A percentile compares a stretch with the other conserved stretches of the same genome.
phyloP scores from a whole-genome alignment of 2,329 filamentous ascomycete genomes.

The Epichloe elymi region DNA sequence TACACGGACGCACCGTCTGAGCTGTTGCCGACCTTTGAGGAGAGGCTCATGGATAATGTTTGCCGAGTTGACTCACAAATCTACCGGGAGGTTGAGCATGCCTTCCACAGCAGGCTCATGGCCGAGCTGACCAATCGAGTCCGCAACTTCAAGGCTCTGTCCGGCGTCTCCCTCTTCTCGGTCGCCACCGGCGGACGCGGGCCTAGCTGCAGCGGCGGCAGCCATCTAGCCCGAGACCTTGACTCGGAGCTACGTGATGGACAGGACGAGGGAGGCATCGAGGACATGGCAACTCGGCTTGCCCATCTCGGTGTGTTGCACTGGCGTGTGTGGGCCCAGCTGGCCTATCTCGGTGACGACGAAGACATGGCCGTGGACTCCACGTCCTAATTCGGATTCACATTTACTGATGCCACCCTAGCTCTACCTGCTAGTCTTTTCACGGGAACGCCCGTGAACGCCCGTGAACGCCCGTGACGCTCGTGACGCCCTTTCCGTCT shows the following conservation, averaged over 20 bases:
- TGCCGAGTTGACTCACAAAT: conserved; percentile 28
- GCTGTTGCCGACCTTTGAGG: conserved; percentile 34
- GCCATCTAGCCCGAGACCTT: conserved; percentile 20
- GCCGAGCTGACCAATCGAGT: conserved; percentile 35
- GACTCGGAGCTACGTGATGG: conserved; percentile 26
- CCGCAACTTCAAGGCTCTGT: conserved; percentile 37
- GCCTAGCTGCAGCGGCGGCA: conserved; percentile 22
- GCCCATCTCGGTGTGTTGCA: conserved; percentile 77
- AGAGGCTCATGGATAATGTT: conserved; percentile 32
- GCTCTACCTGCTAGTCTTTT: too few species aligned
- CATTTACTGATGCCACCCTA: not conserved
- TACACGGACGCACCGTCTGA: conserved; percentile 36
- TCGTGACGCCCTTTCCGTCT: too few species aligned
- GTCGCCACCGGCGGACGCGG: conserved; percentile 39
- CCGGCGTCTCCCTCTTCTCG: conserved; percentile 40
- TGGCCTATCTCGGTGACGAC: conserved; percentile 48
- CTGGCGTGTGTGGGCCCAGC: conserved; percentile 75
- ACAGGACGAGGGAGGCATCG: conserved; percentile 40
- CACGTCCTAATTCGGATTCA: not conserved
- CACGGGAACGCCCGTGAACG: too few species aligned
- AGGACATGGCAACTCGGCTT: conserved; percentile 62
- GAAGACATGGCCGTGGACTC: conserved; percentile 22
- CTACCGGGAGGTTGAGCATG: conserved; percentile 35
- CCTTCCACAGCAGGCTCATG: conserved; percentile 36
- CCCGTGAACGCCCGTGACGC: too few species aligned